Conservation (phyloP, 805 yeast species). For the Yarrowia phangngaensis region DNA sequence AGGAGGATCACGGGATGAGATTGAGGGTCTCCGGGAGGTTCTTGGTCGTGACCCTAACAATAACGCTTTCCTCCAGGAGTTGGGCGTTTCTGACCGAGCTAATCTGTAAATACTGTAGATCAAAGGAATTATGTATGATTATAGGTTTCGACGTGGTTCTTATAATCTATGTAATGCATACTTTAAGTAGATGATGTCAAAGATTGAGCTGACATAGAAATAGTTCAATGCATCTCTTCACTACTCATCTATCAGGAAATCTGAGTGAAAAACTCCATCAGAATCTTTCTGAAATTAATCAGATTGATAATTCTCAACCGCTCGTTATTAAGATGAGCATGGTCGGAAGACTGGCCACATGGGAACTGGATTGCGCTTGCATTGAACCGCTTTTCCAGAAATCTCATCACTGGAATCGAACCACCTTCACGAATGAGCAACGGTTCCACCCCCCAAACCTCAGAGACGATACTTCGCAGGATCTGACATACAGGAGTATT, state of each 20-base stretch:
- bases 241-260: neutral
- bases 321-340: conserved; percentile 89
- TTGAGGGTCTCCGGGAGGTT: conserved; percentile 58
- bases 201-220: too few species aligned
- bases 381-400: conserved; percentile 70
- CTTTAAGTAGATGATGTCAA: neutral
- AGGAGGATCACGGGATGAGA: conserved; percentile 72
- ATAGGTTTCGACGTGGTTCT: neutral
- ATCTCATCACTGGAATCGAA: conserved; percentile 85
- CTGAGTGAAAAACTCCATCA: conserved; percentile 30
- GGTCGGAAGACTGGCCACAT: conserved; percentile 92
- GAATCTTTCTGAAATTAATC: conserved; percentile 64
- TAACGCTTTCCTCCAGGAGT: conserved; percentile 54
- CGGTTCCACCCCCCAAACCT: conserved; percentile 77
- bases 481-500: conserved; percentile 67
- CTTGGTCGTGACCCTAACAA: conserved; percentile 74
- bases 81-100: conserved; percentile 2
- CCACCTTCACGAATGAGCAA: conserved; percentile 93
- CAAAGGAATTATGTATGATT: neutral
- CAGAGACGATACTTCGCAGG: conserved; percentile 55
- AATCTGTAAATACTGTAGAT: neutral
- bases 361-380: conserved; percentile 96
- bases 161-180: neutral
- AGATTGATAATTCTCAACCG: conserved; percentile 74
- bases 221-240: too few species aligned